Conservation (phyloP, 768 basidiomycete species). For the Podaxis sp. region DNA sequence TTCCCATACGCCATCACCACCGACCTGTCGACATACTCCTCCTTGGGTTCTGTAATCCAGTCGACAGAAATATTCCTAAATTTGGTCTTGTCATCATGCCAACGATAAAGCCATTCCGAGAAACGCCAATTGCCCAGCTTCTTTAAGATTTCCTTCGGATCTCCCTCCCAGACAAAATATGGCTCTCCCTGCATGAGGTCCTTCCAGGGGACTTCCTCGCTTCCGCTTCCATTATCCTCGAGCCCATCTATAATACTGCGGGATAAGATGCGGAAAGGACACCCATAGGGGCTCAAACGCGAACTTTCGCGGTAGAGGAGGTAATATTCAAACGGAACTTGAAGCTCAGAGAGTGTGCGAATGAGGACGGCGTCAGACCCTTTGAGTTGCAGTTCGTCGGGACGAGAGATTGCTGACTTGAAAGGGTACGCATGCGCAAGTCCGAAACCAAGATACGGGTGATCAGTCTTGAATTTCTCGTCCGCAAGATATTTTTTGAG, state of each 20-base stretch:
- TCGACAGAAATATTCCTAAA: neutral
- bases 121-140: neutral
- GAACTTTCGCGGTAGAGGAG: neutral
- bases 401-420: neutral
- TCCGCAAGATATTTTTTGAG: constrained; percentile 5
- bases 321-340: neutral
- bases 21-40: neutral
- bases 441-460: constrained; percentile 31
- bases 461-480: neutral
- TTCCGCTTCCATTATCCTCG: neutral
- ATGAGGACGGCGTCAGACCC: neutral
- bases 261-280: neutral
- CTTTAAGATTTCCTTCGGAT: neutral
- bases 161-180: neutral
- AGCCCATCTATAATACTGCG: neutral
- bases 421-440: constrained; percentile 32
- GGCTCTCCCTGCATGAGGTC: neutral
- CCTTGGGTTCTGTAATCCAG: neutral
- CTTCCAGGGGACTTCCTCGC: neutral
- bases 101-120: neutral
- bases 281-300: neutral
- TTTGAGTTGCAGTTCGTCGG: constrained; percentile 6
- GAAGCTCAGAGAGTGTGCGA: neutral
- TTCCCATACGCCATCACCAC: neutral
- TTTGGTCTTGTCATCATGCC: neutral